phyloP scores from a whole-genome alignment of 2,329 filamentous ascomycete genomes.

The Penicillium decumbens region DNA sequence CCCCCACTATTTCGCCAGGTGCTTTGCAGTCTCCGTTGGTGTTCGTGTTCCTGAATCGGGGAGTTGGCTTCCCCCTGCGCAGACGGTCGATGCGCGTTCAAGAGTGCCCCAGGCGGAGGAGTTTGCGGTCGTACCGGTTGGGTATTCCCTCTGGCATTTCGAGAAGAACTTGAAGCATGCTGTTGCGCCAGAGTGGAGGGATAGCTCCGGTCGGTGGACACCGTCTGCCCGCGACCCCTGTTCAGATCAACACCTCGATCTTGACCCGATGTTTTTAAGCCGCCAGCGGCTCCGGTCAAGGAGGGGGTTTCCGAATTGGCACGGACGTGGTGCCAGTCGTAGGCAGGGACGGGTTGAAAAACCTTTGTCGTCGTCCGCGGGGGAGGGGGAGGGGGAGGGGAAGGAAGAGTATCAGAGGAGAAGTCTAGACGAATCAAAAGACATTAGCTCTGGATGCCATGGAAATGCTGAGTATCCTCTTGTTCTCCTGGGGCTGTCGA shows the following conservation, averaged over 20 bases:
- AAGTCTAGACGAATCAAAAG: conserved; percentile 6
- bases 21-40: conserved; percentile 33
- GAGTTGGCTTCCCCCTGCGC: conserved; percentile 26
- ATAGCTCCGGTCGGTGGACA: conserved; percentile 28
- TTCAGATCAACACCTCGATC: conserved; percentile 36
- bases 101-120: conserved; percentile 34
- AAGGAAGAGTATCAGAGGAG: conserved; percentile 14
- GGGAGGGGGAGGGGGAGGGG: conserved; percentile 36
- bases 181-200: conserved; percentile 37
- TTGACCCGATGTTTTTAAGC: conserved; percentile 31
- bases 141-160: conserved; percentile 50
- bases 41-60: conserved; percentile 28
- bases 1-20: conserved; percentile 40
- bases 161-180: conserved; percentile 29
- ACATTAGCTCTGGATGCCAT: conserved; percentile 18
- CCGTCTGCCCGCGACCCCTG: conserved; percentile 24
- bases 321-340: conserved; percentile 61
- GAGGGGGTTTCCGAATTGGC: conserved; percentile 63
- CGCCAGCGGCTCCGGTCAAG: conserved; percentile 47
- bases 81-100: conserved; percentile 33
- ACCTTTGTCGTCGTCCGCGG: conserved; percentile 58
- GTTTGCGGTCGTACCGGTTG: conserved; percentile 47
- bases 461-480: conserved; percentile 7
- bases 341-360: conserved; percentile 49
- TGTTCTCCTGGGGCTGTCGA: conserved; percentile 16